A percentile compares a stretch with the other conserved stretches of the same genome.
Conservation (phyloP, 164 flowering plant genomes). For the Macadamia tetraphylla region DNA sequence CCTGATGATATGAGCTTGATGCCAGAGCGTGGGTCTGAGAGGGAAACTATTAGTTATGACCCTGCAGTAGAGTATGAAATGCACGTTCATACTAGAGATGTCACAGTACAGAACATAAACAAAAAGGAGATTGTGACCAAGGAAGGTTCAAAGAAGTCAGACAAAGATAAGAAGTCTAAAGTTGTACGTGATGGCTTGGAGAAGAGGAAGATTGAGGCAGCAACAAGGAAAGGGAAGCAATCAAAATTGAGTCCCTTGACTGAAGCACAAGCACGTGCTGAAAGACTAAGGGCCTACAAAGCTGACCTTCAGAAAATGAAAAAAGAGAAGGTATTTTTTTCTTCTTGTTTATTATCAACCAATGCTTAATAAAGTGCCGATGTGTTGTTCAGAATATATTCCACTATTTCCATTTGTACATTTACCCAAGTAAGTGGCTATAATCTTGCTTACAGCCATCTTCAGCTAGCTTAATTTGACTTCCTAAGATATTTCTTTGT, state of each 20-base stretch:
- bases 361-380: background rate
- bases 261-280: conserved; percentile 95
- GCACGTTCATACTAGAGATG: conserved; percentile 22
- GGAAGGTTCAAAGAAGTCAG: conserved; percentile 38
- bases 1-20: conserved; percentile 72
- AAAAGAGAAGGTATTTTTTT: conserved; percentile 67
- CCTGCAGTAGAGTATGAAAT: conserved; percentile 79
- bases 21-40: conserved; percentile 67
- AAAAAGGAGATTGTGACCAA: conserved; percentile 25
- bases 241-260: conserved; percentile 73
- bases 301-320: conserved; percentile 92
- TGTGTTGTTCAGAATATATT: too few species aligned
- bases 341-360: background rate
- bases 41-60: conserved; percentile 48
- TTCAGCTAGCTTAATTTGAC: conserved; percentile 1
- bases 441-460: background rate
- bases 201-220: conserved; percentile 51
- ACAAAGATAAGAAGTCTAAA: conserved; percentile 49
- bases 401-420: too few species aligned
- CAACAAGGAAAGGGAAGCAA: conserved; percentile 58
- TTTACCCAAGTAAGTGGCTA: too few species aligned
- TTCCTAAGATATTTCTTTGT: background rate
- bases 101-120: conserved; percentile 19
- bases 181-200: conserved; percentile 33
- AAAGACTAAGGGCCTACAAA: conserved; percentile 71